Conservation (phyloP, 1,139 yeast genomes). For the Geotrichum restrictum region DNA sequence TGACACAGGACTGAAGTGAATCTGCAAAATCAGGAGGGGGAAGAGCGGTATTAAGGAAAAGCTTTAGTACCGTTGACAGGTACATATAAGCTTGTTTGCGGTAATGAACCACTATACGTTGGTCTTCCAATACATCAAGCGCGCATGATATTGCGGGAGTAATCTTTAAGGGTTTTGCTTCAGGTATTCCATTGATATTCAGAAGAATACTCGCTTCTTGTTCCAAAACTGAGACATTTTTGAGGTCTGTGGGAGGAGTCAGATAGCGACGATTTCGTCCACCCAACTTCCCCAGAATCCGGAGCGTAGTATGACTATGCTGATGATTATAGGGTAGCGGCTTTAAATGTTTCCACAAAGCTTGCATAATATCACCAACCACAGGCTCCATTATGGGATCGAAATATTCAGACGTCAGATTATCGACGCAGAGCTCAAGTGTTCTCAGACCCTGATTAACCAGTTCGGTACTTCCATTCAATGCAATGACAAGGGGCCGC, state of each 20-base stretch:
- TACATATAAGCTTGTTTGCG: constrained; percentile 74
- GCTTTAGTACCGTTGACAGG: constrained; percentile 59
- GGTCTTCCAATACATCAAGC: constrained; percentile 57
- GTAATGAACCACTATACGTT: constrained; percentile 61
- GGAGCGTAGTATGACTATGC: constrained; percentile 89
- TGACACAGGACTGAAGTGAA: constrained; percentile 47
- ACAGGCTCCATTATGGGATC: constrained; percentile 97
- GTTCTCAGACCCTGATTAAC: constrained; percentile 93
- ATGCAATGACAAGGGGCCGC: constrained; percentile 85
- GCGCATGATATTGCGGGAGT: constrained; percentile 85
- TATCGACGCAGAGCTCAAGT: constrained; percentile 93
- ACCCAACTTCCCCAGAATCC: constrained; percentile 91
- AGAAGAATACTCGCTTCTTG: constrained; percentile 69
- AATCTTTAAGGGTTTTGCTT: constrained; percentile 62
- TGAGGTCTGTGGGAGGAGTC: constrained; percentile 65
- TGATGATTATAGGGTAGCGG: constrained; percentile 90
- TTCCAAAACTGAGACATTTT: constrained; percentile 54
- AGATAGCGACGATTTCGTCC: constrained; percentile 89
- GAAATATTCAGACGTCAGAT: constrained; percentile 90
- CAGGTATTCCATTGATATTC: constrained; percentile 63
- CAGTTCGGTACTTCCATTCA: constrained; percentile 85
- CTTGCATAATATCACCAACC: constrained; percentile 86
- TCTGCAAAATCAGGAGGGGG: constrained; percentile 55
- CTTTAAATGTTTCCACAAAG: constrained; percentile 83
- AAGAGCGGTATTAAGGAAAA: constrained; percentile 64